phyloP scores from a whole-genome alignment of 352 stramenopile genomes.

The Pythium phragmiticola region DNA sequence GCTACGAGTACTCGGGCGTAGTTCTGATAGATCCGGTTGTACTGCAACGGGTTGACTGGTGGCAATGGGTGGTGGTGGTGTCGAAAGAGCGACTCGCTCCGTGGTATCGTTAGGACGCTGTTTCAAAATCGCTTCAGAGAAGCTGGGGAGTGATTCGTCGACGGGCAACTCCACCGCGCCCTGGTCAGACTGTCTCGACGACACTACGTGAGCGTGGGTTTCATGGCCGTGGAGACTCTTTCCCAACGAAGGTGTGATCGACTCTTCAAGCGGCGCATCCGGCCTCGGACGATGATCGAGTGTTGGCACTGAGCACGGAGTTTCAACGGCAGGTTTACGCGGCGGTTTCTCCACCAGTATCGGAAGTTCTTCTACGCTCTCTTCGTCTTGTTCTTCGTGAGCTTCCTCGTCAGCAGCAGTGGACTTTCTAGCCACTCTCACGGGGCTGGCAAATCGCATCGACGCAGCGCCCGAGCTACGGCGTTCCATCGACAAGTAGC shows the following conservation, averaged over 20 bases:
- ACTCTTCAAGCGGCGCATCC: not conserved
- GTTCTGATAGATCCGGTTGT: not conserved
- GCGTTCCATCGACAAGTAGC: slow-evolving; percentile 38
- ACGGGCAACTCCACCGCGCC: slow-evolving; percentile 10
- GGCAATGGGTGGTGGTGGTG: not conserved
- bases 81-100: not conserved
- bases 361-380: slow-evolving; percentile 47
- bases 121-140: slow-evolving; percentile 31
- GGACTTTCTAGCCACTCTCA: slow-evolving; percentile 2
- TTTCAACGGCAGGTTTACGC: not conserved
- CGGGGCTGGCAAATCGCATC: slow-evolving; percentile 6
- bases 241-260: not conserved
- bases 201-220: not conserved
- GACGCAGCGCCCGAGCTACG: not conserved
- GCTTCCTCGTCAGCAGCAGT: slow-evolving; percentile 12
- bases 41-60: not conserved
- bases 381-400: slow-evolving; percentile 33
- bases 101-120: not conserved
- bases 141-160: slow-evolving; percentile 35
- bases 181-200: slow-evolving; percentile 1
- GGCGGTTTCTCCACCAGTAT: slow-evolving; percentile 49
- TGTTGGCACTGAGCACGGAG: not conserved
- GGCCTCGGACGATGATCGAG: not conserved
- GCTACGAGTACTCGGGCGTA: not conserved
- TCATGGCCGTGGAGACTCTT: not conserved